Conservation (phyloP, 2,329 filamentous ascomycete genomes). For the Cercospora janseana region DNA sequence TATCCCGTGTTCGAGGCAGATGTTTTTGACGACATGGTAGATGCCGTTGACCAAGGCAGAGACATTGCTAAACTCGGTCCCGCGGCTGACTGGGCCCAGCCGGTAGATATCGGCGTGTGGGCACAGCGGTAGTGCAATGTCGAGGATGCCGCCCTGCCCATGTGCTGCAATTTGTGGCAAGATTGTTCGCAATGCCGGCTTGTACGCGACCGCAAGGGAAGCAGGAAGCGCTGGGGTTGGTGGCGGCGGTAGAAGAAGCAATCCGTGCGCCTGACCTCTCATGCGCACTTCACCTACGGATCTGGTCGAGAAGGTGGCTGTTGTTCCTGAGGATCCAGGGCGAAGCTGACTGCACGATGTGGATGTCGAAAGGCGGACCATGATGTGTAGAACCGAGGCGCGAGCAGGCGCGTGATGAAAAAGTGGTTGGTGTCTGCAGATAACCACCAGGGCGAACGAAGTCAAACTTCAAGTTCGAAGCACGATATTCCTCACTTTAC, state of each 20-base stretch:
- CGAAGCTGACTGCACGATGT: not conserved
- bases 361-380: not conserved
- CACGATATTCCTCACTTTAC: too few relatives aligned
- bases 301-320: not conserved
- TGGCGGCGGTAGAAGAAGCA: conserved; percentile 1
- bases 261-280: not conserved
- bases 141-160: not conserved
- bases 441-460: too few relatives aligned
- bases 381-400: not conserved
- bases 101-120: not conserved
- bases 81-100: not conserved
- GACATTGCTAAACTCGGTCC: not conserved
- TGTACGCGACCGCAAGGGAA: conserved; percentile 2
- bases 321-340: not conserved
- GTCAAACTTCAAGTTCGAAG: too few relatives aligned
- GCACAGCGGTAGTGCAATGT: not conserved
- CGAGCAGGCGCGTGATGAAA: not conserved
- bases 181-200: not conserved
- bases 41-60: not conserved
- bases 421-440: not conserved
- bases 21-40: not conserved
- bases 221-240: not conserved
- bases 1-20: not conserved
- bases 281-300: not conserved
- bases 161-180: not conserved